Evolutionary conservation across 257 asterid species (phyloP).

Genomic region (Coffea canephora): DNA sequence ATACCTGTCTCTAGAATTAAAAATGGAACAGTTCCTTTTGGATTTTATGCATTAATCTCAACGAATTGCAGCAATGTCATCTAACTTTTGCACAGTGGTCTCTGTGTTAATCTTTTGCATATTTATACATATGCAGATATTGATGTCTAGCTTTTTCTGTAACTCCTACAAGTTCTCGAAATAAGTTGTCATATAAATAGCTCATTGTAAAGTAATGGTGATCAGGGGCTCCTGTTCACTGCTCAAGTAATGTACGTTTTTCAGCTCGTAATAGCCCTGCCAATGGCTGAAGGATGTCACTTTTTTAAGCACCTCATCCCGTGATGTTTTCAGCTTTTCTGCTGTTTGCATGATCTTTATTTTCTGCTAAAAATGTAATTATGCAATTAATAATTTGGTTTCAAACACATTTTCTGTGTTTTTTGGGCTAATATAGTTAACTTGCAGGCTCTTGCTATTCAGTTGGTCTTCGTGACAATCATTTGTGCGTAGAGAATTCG

Average conservation of each 20-base stretch:
- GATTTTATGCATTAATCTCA: not conserved
- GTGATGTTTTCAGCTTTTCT: not conserved
- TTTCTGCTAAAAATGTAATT: not conserved
- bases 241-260: not conserved
- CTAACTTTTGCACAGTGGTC: not conserved
- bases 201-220: not conserved
- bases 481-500: conserved; percentile 81
- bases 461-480: conserved; percentile 58
- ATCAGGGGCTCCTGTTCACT: not conserved
- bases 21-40: not conserved
- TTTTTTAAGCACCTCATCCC: not conserved
- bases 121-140: not conserved
- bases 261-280: not conserved
- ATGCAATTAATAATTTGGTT: not conserved
- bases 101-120: not conserved
- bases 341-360: not conserved
- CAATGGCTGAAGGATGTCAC: not conserved
- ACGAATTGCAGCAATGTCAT: not conserved
- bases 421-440: conserved; percentile 2
- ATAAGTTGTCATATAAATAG: not conserved
- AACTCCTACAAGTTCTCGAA: not conserved
- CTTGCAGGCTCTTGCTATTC: conserved; percentile 83
- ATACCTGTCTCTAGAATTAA: not conserved
- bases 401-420: not conserved
- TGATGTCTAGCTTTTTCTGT: not conserved